Conservation (phyloP, 225 moss, liverwort and hornwort species). For the Physcomitrellopsis africana region DNA sequence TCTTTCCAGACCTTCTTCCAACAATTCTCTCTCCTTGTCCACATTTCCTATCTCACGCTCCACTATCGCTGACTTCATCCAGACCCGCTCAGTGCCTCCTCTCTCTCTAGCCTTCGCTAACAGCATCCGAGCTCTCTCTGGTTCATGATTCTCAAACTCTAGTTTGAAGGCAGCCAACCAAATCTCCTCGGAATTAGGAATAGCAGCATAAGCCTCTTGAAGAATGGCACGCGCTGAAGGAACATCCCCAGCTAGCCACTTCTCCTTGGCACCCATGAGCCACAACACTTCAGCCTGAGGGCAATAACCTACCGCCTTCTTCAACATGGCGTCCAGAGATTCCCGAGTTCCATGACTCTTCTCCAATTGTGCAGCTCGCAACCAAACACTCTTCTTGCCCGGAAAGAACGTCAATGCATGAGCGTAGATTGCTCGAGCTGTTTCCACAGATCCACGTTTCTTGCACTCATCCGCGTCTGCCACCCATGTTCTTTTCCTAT, state of each 20-base stretch:
- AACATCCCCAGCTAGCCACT: constrained; percentile 94
- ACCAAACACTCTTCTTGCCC: constrained; percentile 76
- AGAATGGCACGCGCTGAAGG: constrained; percentile 89
- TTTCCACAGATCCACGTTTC: constrained; percentile 70
- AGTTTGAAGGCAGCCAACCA: constrained; percentile 96
- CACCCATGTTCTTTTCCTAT: constrained; percentile 94
- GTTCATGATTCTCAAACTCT: constrained; percentile 97
- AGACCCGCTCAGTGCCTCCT: constrained; percentile 95
- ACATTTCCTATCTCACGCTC: constrained; percentile 89
- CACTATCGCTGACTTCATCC: constrained; percentile 99
- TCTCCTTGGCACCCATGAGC: constrained; percentile 98
- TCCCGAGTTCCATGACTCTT: constrained; percentile 72
- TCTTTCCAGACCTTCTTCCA: constrained; percentile 61
- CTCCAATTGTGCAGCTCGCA: constrained; percentile 64
- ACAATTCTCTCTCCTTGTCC: constrained; percentile 66
- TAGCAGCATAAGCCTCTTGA: constrained; percentile 83
- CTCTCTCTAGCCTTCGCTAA: constrained; percentile 93
- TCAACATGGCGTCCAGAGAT: constrained; percentile 74
- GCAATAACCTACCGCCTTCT: constrained; percentile 90
- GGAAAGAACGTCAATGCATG: constrained; percentile 58
- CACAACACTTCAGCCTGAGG: constrained; percentile 93
- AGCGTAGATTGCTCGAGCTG: constrained; percentile 59
- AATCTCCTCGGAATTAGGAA: constrained; percentile 92
- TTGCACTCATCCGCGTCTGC: constrained; percentile 94
- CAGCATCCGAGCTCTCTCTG: constrained; percentile 91